Evolutionary conservation across 306 rosid genomes (phyloP).

Genomic region (Clitoria ternatea): DNA sequence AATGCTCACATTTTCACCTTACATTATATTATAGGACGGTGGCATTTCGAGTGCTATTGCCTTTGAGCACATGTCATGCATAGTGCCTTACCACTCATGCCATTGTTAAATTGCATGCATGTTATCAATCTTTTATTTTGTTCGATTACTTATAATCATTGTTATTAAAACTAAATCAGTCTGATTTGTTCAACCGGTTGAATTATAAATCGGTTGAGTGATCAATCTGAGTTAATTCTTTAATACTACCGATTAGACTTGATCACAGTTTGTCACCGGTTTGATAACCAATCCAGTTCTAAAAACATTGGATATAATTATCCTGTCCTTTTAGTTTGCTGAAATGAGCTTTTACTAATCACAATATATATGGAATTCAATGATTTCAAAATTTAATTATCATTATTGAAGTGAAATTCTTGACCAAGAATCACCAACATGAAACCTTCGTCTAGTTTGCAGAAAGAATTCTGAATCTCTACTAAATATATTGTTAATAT

Average conservation of each 20-base stretch:
- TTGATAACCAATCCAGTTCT: too few species aligned
- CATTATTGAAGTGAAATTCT: neutral
- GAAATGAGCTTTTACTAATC: neutral
- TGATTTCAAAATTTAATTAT: neutral
- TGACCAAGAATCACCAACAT: neutral
- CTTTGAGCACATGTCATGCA: constrained; percentile 40
- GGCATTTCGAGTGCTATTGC: constrained; percentile 27
- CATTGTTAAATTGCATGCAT: constrained; percentile 23
- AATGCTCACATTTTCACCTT: neutral
- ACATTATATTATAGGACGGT: constrained; percentile 50
- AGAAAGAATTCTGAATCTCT: too few species aligned
- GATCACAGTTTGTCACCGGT: too few species aligned
- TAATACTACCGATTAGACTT: too few species aligned
- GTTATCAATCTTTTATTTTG: constrained; percentile 21
- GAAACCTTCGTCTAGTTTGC: too few species aligned
- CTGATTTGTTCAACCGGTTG: too few species aligned
- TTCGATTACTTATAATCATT: too few species aligned
- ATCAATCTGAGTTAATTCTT: too few species aligned
- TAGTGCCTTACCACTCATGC: constrained; percentile 22
- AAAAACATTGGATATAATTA: constrained; percentile 23
- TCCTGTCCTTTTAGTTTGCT: neutral
- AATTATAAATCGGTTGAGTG: too few species aligned
- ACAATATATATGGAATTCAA: neutral
- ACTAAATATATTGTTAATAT: too few species aligned
- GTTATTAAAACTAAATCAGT: too few species aligned